A percentile compares a stretch with the other conserved stretches of the same genome.
phyloP scores from a whole-genome alignment of 768 basidiomycete species.

The Favolaschia claudopus region DNA sequence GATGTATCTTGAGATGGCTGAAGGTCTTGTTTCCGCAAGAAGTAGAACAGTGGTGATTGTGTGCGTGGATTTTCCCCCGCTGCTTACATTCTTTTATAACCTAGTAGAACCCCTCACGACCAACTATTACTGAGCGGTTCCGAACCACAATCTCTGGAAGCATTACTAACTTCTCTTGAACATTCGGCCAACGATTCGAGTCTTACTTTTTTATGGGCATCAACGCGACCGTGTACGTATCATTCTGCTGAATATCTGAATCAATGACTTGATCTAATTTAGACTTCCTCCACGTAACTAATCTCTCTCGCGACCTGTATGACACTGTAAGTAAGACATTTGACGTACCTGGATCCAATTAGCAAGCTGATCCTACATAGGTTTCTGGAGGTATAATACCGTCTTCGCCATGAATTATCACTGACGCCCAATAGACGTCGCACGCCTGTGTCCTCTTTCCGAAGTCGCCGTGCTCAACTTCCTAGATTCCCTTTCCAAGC shows the following conservation, averaged over 20 bases:
- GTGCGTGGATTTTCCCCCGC: not conserved
- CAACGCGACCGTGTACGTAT: constrained; percentile 1
- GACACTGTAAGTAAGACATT: no score
- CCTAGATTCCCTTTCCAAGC: not conserved
- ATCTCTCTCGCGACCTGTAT: no score
- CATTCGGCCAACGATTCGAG: not conserved
- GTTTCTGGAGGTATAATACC: no score
- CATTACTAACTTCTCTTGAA: not conserved
- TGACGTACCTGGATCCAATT: no score
- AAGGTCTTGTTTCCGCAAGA: not conserved
- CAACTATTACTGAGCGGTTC: constrained; percentile 12
- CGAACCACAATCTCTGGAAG: not conserved
- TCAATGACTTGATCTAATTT: no score
- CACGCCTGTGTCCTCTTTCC: not conserved
- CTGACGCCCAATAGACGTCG: no score
- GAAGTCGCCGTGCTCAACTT: not conserved
- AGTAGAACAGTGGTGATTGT: not conserved
- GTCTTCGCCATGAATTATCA: no score
- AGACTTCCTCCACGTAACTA: no score
- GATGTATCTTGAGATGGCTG: not conserved
- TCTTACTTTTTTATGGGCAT: not conserved
- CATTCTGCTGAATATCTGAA: no score
- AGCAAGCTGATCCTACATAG: no score
- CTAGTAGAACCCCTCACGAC: constrained; percentile 1
- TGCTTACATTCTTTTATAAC: not conserved